Evolutionary conservation across 129 eudicot genomes (phyloP).

Genomic region (Silybum marianum): DNA sequence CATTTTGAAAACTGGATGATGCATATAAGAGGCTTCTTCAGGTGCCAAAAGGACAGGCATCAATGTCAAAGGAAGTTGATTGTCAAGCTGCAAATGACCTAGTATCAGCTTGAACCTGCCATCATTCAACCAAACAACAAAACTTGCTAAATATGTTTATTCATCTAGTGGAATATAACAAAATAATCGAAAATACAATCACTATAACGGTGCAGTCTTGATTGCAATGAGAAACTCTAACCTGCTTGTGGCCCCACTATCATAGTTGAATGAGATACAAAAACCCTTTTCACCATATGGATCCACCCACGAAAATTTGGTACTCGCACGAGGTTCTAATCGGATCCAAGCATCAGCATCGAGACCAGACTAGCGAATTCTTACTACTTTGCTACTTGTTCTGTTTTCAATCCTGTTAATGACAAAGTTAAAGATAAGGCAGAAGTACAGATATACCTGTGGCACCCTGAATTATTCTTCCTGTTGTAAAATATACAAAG

Average conservation of each 20-base stretch:
- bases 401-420: slow-evolving; percentile 90
- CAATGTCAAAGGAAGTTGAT: slow-evolving; percentile 89
- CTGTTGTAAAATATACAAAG: not conserved
- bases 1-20: slow-evolving; percentile 94
- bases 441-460: slow-evolving; percentile 6
- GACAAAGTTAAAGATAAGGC: not conserved
- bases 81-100: slow-evolving; percentile 90
- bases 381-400: slow-evolving; percentile 54
- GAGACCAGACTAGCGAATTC: slow-evolving; percentile 81
- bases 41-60: slow-evolving; percentile 98
- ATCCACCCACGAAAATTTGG: slow-evolving; percentile 77
- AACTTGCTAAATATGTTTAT: not conserved
- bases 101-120: slow-evolving; percentile 88
- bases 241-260: slow-evolving; percentile 94
- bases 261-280: slow-evolving; percentile 78
- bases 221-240: too few species aligned
- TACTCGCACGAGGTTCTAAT: slow-evolving; percentile 69
- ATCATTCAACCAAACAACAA: slow-evolving; percentile 17
- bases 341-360: slow-evolving; percentile 62
- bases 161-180: too few species aligned
- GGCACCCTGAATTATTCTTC: slow-evolving; percentile 1
- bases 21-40: slow-evolving; percentile 72
- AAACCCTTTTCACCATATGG: slow-evolving; percentile 86
- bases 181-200: not conserved
- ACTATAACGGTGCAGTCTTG: too few species aligned